Percentiles rank a stretch among this genome's conserved stretches.
phyloP scores from a whole-genome alignment of 768 basidiomycete genomes.

The Kwoniella bestiolae region DNA sequence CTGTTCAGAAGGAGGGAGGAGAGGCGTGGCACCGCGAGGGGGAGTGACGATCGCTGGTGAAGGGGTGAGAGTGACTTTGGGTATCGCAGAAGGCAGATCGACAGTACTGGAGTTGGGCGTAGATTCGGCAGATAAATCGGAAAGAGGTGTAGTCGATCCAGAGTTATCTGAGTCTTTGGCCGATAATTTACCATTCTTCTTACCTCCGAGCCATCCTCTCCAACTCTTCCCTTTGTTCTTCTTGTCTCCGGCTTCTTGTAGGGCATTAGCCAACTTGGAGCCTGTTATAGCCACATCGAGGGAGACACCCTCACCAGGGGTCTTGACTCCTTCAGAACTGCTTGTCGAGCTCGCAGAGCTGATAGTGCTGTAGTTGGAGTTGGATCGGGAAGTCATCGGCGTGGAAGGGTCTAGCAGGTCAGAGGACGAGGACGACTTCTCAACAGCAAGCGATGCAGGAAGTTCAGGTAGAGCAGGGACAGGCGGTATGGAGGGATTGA shows the following conservation, averaged over 20 bases:
- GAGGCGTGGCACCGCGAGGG: conserved; percentile 4
- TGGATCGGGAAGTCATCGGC: conserved; percentile 38
- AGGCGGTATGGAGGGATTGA: background rate
- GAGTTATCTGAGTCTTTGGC: conserved; percentile 12
- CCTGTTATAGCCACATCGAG: conserved; percentile 32
- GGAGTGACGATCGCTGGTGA: conserved; percentile 27
- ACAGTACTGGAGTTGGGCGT: conserved; percentile 20
- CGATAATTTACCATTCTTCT: conserved; percentile 19
- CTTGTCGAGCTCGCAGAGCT: conserved; percentile 31
- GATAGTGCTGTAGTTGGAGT: conserved; percentile 31
- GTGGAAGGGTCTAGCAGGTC: conserved; percentile 26
- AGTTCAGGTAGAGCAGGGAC: conserved; percentile 5
- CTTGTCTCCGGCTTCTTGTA: conserved; percentile 29
- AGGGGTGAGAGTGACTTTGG: conserved; percentile 24
- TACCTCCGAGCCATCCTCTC: conserved; percentile 40
- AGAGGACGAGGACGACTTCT: background rate
- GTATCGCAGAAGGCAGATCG: conserved; percentile 16
- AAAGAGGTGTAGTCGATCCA: conserved; percentile 13
- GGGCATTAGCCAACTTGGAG: conserved; percentile 32
- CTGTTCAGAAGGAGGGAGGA: conserved; percentile 16
- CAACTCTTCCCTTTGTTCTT: conserved; percentile 28
- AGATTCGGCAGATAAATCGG: conserved; percentile 14
- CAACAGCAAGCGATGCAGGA: conserved; percentile 13
- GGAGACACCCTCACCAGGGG: conserved; percentile 31
- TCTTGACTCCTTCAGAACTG: conserved; percentile 39